Conservation (phyloP, 129 eudicot species). For the Escallonia herrerae region DNA sequence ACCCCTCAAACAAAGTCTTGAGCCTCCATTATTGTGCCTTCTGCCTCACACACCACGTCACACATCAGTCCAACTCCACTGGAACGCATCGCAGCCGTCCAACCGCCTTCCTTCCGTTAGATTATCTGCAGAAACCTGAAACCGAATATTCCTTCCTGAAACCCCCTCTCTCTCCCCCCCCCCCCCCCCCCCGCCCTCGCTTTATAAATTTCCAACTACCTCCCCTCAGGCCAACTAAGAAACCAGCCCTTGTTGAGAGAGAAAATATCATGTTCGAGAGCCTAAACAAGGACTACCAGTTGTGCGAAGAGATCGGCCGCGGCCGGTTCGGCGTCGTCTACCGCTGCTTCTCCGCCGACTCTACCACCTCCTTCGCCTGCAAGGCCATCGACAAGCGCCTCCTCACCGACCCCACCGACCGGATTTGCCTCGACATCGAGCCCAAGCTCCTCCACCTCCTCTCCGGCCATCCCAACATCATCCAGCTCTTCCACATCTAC, state of each 20-base stretch:
- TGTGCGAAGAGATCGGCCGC: conserved; percentile 84
- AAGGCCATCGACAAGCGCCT: conserved; percentile 64
- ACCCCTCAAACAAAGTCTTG: too few species aligned
- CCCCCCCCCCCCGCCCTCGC: too few species aligned
- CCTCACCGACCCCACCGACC: conserved; percentile 51
- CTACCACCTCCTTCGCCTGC: conserved; percentile 57
- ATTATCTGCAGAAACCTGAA: too few species aligned
- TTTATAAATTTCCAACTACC: background rate
- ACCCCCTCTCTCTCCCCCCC: background rate
- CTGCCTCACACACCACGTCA: background rate
- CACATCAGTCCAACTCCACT: too few species aligned
- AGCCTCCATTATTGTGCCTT: too few species aligned
- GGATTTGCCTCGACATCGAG: conserved; percentile 57
- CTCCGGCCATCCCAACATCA: conserved; percentile 45
- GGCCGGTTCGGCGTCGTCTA: conserved; percentile 83
- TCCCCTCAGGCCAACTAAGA: background rate
- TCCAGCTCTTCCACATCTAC: conserved; percentile 48
- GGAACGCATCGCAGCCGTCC: background rate
- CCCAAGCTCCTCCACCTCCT: conserved; percentile 65
- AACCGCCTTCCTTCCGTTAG: background rate
- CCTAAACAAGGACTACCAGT: conserved; percentile 45
- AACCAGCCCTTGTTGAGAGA: background rate
- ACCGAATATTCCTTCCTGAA: background rate
- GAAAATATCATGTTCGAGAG: conserved; percentile 39
- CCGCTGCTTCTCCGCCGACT: conserved; percentile 62